Conservation (phyloP, 2,329 filamentous ascomycete species). For the Onygenales sp. region DNA sequence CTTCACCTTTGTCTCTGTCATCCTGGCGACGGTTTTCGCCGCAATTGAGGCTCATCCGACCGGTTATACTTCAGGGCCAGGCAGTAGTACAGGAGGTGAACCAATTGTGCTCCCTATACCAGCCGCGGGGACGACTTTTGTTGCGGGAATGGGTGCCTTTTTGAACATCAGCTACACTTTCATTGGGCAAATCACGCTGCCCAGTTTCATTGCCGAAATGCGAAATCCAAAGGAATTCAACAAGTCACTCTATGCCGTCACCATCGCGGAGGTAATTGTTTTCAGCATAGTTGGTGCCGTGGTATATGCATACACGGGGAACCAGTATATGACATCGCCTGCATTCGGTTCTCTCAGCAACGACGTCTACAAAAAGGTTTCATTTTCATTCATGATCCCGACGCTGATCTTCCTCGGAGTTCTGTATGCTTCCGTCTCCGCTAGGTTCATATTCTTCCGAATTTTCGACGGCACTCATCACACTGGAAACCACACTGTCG, state of each 20-base stretch:
- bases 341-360: slow-evolving; percentile 77
- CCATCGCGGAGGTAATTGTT: slow-evolving; percentile 75
- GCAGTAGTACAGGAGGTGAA: slow-evolving; percentile 43
- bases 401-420: slow-evolving; percentile 89
- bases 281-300: slow-evolving; percentile 75
- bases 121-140: slow-evolving; percentile 63
- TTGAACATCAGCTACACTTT: slow-evolving; percentile 95
- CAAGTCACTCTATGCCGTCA: slow-evolving; percentile 85
- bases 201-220: slow-evolving; percentile 95
- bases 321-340: slow-evolving; percentile 77
- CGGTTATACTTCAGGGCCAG: slow-evolving; percentile 47
- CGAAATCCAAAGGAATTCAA: slow-evolving; percentile 71
- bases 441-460: slow-evolving; percentile 86
- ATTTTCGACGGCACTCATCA: slow-evolving; percentile 72
- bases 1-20: slow-evolving; percentile 83
- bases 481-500: slow-evolving; percentile 67
- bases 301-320: slow-evolving; percentile 80
- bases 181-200: slow-evolving; percentile 88
- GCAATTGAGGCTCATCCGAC: slow-evolving; percentile 66
- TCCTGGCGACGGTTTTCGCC: slow-evolving; percentile 74
- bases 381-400: slow-evolving; percentile 92
- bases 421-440: slow-evolving; percentile 80
- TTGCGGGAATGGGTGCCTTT: slow-evolving; percentile 75
- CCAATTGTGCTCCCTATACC: slow-evolving; percentile 62
- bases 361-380: slow-evolving; percentile 69